Percentiles rank a stretch among this genome's conserved stretches.
Conservation (phyloP, 2,329 filamentous ascomycete species). For the Ceratocystis destructans region DNA sequence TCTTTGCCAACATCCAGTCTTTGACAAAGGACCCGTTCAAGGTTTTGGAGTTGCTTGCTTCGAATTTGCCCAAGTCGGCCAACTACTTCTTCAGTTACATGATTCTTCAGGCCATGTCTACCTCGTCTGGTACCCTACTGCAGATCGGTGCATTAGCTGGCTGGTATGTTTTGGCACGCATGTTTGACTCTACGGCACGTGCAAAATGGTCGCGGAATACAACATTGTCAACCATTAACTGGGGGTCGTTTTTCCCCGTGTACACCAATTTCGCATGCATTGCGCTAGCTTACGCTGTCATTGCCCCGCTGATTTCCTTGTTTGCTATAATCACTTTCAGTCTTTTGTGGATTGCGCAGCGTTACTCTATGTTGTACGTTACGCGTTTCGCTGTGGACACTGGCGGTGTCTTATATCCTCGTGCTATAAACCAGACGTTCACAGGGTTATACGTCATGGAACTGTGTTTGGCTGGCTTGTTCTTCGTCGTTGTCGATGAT, state of each 20-base stretch:
- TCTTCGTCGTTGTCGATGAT: constrained; percentile 59
- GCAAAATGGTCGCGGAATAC: constrained; percentile 82
- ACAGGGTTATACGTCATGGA: constrained; percentile 94
- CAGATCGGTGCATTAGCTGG: constrained; percentile 66
- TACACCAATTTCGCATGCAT: constrained; percentile 97
- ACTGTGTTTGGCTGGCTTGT: constrained; percentile 73
- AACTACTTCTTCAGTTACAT: constrained; percentile 99
- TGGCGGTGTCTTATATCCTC: constrained; percentile 79
- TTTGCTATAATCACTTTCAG: constrained; percentile 90
- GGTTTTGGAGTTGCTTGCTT: constrained; percentile 58
- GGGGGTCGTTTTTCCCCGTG: constrained; percentile 89
- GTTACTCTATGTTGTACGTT: constrained; percentile 95
- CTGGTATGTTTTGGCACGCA: constrained; percentile 69
- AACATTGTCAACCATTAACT: constrained; percentile 60
- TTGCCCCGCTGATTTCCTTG: constrained; percentile 78
- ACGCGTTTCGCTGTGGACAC: constrained; percentile 82
- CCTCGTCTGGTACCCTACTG: constrained; percentile 75
- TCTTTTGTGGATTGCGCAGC: constrained; percentile 84
- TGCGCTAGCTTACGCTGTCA: constrained; percentile 72
- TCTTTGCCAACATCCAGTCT: constrained; percentile 39
- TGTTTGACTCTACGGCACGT: constrained; percentile 67
- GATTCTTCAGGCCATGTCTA: constrained; percentile 83
- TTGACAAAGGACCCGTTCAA: constrained; percentile 41
- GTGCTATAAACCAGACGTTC: constrained; percentile 89
- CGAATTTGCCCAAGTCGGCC: constrained; percentile 68